These are phyloP conservation scores for Epichloe glyceriae DNA, from an alignment of 2,329 filamentous ascomycete species.

Conservation along the genomic window DNA sequence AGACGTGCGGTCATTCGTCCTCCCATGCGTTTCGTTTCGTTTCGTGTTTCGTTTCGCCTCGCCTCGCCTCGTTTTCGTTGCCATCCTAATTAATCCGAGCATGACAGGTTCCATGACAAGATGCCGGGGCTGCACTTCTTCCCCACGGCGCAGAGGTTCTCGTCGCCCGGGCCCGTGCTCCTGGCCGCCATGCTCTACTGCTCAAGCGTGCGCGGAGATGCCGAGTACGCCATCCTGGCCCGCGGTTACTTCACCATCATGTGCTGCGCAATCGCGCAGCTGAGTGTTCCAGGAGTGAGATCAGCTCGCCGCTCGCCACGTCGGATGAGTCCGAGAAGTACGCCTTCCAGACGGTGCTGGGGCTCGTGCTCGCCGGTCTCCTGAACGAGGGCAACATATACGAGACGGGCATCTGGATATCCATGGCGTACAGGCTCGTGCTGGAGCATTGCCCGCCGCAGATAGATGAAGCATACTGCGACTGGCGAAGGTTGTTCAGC, in stretches of 20 bases:
- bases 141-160: constrained; percentile 28
- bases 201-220: constrained; percentile 20
- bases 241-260: constrained; percentile 26
- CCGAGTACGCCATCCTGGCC: constrained; percentile 21
- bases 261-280: constrained; percentile 26
- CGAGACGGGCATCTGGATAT: constrained; percentile 30
- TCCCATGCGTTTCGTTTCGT: background rate
- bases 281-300: constrained; percentile 21
- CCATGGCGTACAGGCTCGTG: constrained; percentile 27
- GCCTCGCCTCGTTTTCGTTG: too few relatives aligned
- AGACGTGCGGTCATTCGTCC: constrained; percentile 1
- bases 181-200: constrained; percentile 31
- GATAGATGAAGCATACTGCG: constrained; percentile 21
- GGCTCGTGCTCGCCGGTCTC: constrained; percentile 27
- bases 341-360: constrained; percentile 29
- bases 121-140: constrained; percentile 33
- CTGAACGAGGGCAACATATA: constrained; percentile 28
- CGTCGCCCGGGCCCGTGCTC: constrained; percentile 27
- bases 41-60: background rate
- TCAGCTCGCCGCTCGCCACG: constrained; percentile 13
- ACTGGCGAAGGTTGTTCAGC: constrained; percentile 28
- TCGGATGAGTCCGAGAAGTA: constrained; percentile 20
- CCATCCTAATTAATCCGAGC: background rate
- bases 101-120: constrained; percentile 26
- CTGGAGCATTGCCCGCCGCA: constrained; percentile 27